These are phyloP conservation scores for Emergomyces pasteurianus DNA, from an alignment of 2,329 filamentous ascomycete species.

Conservation along the genomic window DNA sequence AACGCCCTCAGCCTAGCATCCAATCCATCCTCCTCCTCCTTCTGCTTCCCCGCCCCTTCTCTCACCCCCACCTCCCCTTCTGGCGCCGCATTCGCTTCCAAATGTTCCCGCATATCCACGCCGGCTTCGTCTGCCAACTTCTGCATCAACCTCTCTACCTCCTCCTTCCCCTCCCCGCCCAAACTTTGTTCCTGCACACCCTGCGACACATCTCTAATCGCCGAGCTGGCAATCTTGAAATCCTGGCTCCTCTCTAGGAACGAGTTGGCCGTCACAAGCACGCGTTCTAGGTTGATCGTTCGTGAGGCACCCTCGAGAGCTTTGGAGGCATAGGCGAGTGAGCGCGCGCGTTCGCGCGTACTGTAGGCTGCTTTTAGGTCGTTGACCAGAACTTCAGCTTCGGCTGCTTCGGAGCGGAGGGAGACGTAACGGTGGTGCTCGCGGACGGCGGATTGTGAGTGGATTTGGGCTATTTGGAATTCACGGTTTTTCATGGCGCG, in stretches of 20 bases:
- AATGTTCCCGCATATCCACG: slow-evolving; percentile 29
- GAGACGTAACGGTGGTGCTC: slow-evolving; percentile 36
- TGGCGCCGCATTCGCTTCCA: slow-evolving; percentile 28
- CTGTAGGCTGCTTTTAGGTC: slow-evolving; percentile 37
- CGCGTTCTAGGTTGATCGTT: slow-evolving; percentile 34
- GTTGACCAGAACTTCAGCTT: slow-evolving; percentile 38
- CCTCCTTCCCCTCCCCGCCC: slow-evolving; percentile 18
- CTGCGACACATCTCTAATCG: slow-evolving; percentile 31
- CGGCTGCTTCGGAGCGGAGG: slow-evolving; percentile 34
- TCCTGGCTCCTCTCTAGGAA: slow-evolving; percentile 31
- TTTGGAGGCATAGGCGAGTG: slow-evolving; percentile 32
- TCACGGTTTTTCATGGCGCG: slow-evolving; percentile 37
- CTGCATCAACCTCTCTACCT: slow-evolving; percentile 34
- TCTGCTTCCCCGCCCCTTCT: slow-evolving; percentile 20
- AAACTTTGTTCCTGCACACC: slow-evolving; percentile 33
- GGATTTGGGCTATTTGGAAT: slow-evolving; percentile 39
- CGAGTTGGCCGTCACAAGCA: slow-evolving; percentile 32
- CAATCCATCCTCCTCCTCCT: slow-evolving; percentile 31
- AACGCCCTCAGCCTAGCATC: slow-evolving; percentile 30
- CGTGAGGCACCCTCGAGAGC: slow-evolving; percentile 34
- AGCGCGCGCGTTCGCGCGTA: slow-evolving; percentile 35
- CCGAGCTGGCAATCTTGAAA: slow-evolving; percentile 32
- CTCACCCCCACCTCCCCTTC: slow-evolving; percentile 24
- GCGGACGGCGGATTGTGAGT: slow-evolving; percentile 35
- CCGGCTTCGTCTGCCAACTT: slow-evolving; percentile 34